Evolutionary conservation across 2,329 filamentous ascomycete genomes (phyloP), one percentile per base, ranked within the genome.

Genomic region (Hymenoscyphus infarciens): DNA sequence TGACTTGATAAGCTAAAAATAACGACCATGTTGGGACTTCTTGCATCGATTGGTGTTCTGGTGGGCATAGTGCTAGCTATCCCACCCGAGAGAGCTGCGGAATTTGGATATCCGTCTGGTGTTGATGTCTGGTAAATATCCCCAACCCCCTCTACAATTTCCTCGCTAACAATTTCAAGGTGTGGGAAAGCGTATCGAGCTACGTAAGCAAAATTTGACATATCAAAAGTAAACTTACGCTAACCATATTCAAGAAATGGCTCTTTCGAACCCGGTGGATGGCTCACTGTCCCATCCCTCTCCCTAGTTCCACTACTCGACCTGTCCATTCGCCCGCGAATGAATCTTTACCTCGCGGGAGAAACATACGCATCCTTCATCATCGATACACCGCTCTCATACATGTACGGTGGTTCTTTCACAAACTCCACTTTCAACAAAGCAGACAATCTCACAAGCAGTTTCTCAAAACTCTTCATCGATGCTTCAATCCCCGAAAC

Each of bases 191-290:
- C 78, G 13, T 80, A 80, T 66, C 69, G 69, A 16, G 64, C 73
- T 19, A 74, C 72, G 72, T 78, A 69, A 70, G 73, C 66, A 57
- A 39, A 16, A 11, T 39, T n/a, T 19, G 1, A 38, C 11, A 39
- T 7, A 25, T 27, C 27, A 38, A 52, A 29, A 2, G 1, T 57
- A 6, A 49, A 52, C n/a, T 49, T 39, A 45, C 58, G 49, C n/a
- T 53, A 33, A 60, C 59, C 19, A 5, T 63, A 61, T 5, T 45
- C 4, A 42, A 80, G 79, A 35, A 79, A 80, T 66, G 74, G 75
- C 0, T 79, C 78, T 1, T 81, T 80, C 68, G 70, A 80, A 57
- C 80, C 80, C 0, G 79, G 79, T 16, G 81, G 81, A 55, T 75
- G 73, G 72, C 72, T 82, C 2, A 63, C 74, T 1, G 67, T 74